These are phyloP conservation scores for Eucalyptus cloeziana DNA, from an alignment of 345 rosid genomes.

Conservation along the genomic window DNA sequence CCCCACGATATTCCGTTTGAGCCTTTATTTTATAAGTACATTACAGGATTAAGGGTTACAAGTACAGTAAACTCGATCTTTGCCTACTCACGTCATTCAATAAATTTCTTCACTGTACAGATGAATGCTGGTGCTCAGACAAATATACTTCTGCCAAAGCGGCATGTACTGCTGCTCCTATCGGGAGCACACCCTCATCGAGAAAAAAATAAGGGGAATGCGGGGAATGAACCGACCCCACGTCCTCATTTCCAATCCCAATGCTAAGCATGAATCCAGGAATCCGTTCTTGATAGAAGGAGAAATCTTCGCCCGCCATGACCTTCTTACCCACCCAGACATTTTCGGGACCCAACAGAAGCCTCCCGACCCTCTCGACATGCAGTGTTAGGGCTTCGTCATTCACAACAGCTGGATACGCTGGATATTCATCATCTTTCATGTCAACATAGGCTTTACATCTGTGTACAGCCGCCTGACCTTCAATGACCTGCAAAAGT, in stretches of 20 bases:
- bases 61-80: background rate
- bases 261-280: conserved; percentile 64
- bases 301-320: conserved; percentile 85
- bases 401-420: conserved; percentile 58
- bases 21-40: background rate
- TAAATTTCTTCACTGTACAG: background rate
- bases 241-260: conserved; percentile 58
- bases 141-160: conserved; percentile 59
- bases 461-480: conserved; percentile 56
- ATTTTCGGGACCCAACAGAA: conserved; percentile 51
- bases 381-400: conserved; percentile 41
- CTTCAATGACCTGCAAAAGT: conserved; percentile 44
- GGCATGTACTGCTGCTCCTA: conserved; percentile 64
- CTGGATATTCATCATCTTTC: conserved; percentile 27
- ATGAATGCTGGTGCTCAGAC: conserved; percentile 25
- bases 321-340: conserved; percentile 22
- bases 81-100: background rate
- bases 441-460: conserved; percentile 43
- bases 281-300: conserved; percentile 62
- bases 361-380: conserved; percentile 33
- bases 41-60: background rate
- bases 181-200: conserved; percentile 70
- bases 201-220: conserved; percentile 74
- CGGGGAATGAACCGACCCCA: conserved; percentile 50
- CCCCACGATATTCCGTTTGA: background rate